A percentile compares a stretch with the other conserved stretches of the same genome.
These are phyloP conservation scores for Daldinia concentrica DNA, from an alignment of 495 filamentous ascomycete species.

Conservation along the genomic window DNA sequence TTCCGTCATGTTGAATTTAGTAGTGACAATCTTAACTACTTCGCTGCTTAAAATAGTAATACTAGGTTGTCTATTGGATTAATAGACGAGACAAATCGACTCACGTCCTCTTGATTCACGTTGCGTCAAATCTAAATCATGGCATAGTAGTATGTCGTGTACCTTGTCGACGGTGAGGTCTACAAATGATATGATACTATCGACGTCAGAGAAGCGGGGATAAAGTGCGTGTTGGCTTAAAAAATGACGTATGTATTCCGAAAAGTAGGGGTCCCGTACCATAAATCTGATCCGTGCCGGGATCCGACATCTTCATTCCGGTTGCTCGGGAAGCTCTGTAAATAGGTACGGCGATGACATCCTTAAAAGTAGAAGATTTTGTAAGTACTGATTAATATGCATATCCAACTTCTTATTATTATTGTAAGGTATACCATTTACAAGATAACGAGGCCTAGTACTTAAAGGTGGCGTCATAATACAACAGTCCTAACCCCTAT, in stretches of 20 bases:
- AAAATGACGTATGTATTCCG: conserved; percentile 23
- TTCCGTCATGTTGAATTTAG: conserved; percentile 29
- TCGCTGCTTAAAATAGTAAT: conserved; percentile 1
- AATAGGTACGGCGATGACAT: too few species aligned
- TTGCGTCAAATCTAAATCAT: conserved; percentile 17
- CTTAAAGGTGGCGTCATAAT: not conserved
- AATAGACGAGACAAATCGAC: conserved; percentile 13
- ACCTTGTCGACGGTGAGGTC: conserved; percentile 7
- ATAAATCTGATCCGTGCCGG: not conserved
- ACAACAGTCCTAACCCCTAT: not conserved
- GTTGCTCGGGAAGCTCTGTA: not conserved
- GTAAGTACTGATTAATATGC: too few species aligned
- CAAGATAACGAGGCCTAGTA: too few species aligned
- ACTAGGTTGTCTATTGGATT: not conserved
- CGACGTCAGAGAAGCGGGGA: conserved; percentile 33
- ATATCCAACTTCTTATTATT: too few species aligned
- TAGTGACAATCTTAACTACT: not conserved
- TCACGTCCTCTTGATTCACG: not conserved
- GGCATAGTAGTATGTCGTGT: conserved; percentile 7
- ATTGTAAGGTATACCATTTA: too few species aligned
- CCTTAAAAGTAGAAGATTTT: too few species aligned
- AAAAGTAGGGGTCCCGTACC: conserved; percentile 12
- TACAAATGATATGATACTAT: conserved; percentile 1
- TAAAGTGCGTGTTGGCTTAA: not conserved
- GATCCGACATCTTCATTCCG: not conserved